phyloP scores from a whole-genome alignment of 2,329 filamentous ascomycete genomes.

The Colletotrichum somersetense region DNA sequence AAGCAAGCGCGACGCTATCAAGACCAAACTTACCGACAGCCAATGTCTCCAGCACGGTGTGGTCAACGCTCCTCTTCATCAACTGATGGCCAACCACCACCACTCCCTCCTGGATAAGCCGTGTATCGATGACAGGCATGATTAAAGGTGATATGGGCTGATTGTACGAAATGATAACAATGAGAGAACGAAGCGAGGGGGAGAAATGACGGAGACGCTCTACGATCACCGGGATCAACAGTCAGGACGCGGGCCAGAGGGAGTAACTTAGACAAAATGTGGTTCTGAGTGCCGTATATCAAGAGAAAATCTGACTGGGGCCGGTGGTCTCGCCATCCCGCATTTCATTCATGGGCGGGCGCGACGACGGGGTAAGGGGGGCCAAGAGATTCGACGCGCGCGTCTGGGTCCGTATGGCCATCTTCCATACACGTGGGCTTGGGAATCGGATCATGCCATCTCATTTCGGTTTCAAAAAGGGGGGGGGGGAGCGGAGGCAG shows the following conservation, averaged over 20 bases:
- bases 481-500: background rate
- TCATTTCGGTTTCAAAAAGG: conserved; percentile 39
- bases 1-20: background rate
- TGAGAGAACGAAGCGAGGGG: background rate
- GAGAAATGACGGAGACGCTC: conserved; percentile 7
- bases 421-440: conserved; percentile 27
- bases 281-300: conserved; percentile 14
- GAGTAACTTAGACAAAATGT: background rate
- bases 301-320: background rate
- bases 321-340: background rate
- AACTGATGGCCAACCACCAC: conserved; percentile 29
- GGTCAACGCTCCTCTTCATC: conserved; percentile 38
- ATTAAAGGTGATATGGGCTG: background rate
- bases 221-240: conserved; percentile 37
- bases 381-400: conserved; percentile 31
- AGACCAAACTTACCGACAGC: conserved; percentile 26
- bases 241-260: background rate
- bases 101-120: conserved; percentile 25
- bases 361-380: background rate
- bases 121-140: conserved; percentile 36
- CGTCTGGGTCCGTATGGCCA: conserved; percentile 30
- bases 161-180: too few relatives aligned
- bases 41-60: conserved; percentile 36
- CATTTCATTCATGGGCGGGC: background rate
- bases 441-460: conserved; percentile 40